Base-by-base conservation (phyloP, 805 yeast genomes). In the Candida yuanshanica region DNA sequence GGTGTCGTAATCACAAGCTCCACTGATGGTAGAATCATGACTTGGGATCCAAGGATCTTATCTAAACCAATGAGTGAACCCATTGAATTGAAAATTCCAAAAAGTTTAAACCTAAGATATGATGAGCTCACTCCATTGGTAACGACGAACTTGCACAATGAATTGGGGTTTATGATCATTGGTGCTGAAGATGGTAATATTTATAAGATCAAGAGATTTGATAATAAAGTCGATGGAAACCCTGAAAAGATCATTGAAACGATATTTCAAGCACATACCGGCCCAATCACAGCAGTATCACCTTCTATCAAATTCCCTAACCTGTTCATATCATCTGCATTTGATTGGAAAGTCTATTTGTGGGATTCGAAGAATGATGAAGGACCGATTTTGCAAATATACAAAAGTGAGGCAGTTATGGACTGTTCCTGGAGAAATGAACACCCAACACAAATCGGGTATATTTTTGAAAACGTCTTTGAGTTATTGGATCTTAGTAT, bases 181-280 rank as follows among this genome's bases (percentile, higher is more conserved):
- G 68, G 66, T 1, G 44, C 60, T 33, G 64, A 59, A 39, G 64
- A 62, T 45, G 68, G 68, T 4, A 45, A 48, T 20, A 51, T 63
- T n/a, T 62, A 59, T 48, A 46, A 53, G 17, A 47, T 63, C 5
- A 22, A 37, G 29, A 47, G 56, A 22, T 57, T 53, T 38, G 56
- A 56, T 20, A 49, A 44, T 20, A 51, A 41, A 38, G 42, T 44
- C 4, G 43, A 40, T 17, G 20, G 49, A 1, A 36, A 32, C n/a
- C 41, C 43, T 5, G 44, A 46, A 4, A 20, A 43, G 6, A 29
- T 43, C n/a, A 44, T 51, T 29, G 55, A 51, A 3, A 35, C 35
- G n/a, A 44, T 54, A 6, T 57, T 43, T 21, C 33, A 33, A 21
- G 52, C 51, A 1, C 68, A 63, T 45, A 26, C 25, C 6, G 55